phyloP scores from a whole-genome alignment of 1,284 basidiomycete genomes.

The Thelephora terrestris region DNA sequence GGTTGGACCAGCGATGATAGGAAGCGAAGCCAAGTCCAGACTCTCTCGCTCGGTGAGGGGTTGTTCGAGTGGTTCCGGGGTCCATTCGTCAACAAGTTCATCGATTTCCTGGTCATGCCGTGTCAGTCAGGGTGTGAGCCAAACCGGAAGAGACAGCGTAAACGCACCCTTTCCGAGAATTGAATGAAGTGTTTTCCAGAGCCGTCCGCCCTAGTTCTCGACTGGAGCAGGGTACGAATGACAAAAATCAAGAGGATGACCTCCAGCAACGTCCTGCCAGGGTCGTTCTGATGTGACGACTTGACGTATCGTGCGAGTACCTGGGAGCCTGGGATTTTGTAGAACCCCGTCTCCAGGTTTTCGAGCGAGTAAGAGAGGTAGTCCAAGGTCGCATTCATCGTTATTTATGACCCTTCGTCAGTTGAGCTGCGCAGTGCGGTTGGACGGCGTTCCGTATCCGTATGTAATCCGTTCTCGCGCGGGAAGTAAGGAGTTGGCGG shows the following conservation, averaged over 20 bases:
- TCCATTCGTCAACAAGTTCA: slow-evolving; percentile 94
- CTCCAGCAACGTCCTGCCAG: slow-evolving; percentile 87
- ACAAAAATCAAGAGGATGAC: slow-evolving; percentile 85
- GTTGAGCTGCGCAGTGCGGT: too few relatives aligned
- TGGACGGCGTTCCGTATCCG: too few relatives aligned
- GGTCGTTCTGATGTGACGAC: slow-evolving; percentile 85
- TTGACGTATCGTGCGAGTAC: slow-evolving; percentile 88
- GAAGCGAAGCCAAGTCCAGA: slow-evolving; percentile 64
- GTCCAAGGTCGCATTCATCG: slow-evolving; percentile 49
- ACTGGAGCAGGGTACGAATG: slow-evolving; percentile 81
- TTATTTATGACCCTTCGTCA: slow-evolving; percentile 19
- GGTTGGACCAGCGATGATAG: slow-evolving; percentile 73
- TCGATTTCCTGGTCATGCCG: slow-evolving; percentile 74
- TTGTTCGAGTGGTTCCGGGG: slow-evolving; percentile 75
- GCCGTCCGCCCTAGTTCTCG: slow-evolving; percentile 79
- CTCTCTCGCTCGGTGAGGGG: slow-evolving; percentile 54
- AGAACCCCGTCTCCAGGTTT: slow-evolving; percentile 51
- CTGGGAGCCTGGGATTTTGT: slow-evolving; percentile 78
- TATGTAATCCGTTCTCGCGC: too few relatives aligned
- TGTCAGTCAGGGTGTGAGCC: neutral
- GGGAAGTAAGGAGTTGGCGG: too few relatives aligned
- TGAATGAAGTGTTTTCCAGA: slow-evolving; percentile 88
- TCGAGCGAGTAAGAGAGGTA: slow-evolving; percentile 46
- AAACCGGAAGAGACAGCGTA: neutral
- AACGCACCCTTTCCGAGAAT: slow-evolving; percentile 75